These are phyloP conservation scores for Penicillium manginii DNA, from an alignment of 495 filamentous ascomycete species.

Conservation along the genomic window DNA sequence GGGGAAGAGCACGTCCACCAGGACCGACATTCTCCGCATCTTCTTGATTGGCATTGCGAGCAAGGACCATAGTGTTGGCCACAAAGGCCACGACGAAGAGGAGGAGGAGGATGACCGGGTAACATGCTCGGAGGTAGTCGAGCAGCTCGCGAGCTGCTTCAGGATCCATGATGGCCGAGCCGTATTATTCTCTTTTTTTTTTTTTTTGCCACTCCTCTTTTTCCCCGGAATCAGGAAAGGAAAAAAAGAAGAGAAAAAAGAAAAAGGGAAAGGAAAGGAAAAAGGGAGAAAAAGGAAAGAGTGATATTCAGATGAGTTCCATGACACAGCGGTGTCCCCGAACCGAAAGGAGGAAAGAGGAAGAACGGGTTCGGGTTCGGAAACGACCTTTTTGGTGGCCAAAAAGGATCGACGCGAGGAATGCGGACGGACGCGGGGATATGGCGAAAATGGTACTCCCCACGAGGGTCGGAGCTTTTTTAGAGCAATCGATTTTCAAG, in stretches of 20 bases:
- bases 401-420: conserved; percentile 32
- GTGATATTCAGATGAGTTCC: conserved; percentile 41
- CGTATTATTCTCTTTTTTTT: neutral
- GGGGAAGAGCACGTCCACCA: conserved; percentile 80
- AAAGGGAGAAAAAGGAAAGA: conserved; percentile 6
- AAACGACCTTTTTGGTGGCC: conserved; percentile 27
- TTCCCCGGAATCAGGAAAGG: conserved; percentile 5
- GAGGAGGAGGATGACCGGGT: conserved; percentile 67
- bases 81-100: conserved; percentile 71
- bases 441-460: conserved; percentile 4
- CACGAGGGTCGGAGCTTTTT: conserved; percentile 31
- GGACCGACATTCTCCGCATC: conserved; percentile 58
- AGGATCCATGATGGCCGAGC: conserved; percentile 37
- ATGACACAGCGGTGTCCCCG: conserved; percentile 38
- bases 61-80: conserved; percentile 60
- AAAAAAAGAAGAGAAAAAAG: conserved; percentile 9
- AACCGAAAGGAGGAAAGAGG: conserved; percentile 14
- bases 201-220: neutral
- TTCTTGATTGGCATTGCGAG: conserved; percentile 47
- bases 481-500: conserved; percentile 10
- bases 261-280: neutral
- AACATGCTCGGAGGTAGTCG: conserved; percentile 59
- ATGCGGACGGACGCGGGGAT: conserved; percentile 27
- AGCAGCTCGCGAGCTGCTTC: conserved; percentile 50
- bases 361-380: conserved; percentile 22